Evolutionary conservation across 2,329 filamentous ascomycete species (phyloP), one percentile per base, ranked within the genome.

Genomic region (Fusarium denticulatum): DNA sequence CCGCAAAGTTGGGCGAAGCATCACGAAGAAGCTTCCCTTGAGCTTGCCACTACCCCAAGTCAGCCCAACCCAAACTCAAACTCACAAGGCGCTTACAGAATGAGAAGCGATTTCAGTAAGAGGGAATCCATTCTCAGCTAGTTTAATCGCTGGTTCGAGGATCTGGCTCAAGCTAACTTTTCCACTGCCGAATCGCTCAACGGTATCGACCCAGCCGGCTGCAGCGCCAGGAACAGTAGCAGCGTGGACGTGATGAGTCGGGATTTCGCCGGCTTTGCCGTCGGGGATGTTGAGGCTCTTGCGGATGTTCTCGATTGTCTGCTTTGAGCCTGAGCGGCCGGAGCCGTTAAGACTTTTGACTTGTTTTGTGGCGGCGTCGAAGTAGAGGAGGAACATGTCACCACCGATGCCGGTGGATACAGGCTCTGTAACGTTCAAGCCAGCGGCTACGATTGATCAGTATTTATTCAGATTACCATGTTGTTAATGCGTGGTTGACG

Each of bases 331-430:
- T 7, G 94, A 90, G 34, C 96, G 91, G n/a, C 96, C 96, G 3
- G 95, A 98, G 26, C 95, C 96, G 82, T 99, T 99, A 82, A 98
- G 85, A 15, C 95, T 94, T 61, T 91, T 92, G 14, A 98, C 92
- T 72, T 93, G 93, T 79, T 93, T 93, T 0, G 92, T 94, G 76
- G 92, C 89, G 46, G 94, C 94, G 80, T 97, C 90, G 85, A 96
- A 98, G 86, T 90, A 98, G 40, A 98, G 89, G 82, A 95, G 95
- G 84, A 98, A 99, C 91, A 97, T 95, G 83, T 99, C 96, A 71
- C 96, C 96, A 64, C 96, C 96, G 68, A 99, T 98, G 45, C 96
- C 96, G 2, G 96, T 98, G 11, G 93, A 96, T 67, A 91, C 91
- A 13, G 96, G 96, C 80, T 99, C 96, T 1, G 96, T 97, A 80